These are phyloP conservation scores for Auriscalpium orientale DNA, from an alignment of 768 basidiomycete genomes.

Conservation along the genomic window DNA sequence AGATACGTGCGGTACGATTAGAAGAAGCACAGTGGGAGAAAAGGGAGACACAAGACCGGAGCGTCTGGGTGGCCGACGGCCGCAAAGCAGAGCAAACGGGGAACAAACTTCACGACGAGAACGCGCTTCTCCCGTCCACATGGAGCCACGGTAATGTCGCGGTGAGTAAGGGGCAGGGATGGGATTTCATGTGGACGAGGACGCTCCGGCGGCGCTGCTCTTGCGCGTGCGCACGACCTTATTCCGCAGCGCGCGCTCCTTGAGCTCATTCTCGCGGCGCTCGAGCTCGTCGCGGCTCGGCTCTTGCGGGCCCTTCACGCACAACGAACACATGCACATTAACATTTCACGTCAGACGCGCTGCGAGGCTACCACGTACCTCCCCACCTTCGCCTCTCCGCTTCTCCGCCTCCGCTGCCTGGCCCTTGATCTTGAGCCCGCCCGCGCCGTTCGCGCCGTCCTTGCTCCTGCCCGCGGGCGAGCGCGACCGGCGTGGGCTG, in stretches of 20 bases:
- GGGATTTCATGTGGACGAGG: no score
- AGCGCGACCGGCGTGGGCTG: constrained; percentile 5
- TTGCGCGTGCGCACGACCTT: constrained; percentile 74
- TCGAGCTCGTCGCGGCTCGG: constrained; percentile 40
- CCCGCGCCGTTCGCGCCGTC: constrained; percentile 26
- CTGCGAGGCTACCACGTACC: constrained; percentile 10
- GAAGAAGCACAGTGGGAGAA: no score
- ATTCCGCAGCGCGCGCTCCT: constrained; percentile 74
- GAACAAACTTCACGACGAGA: no score
- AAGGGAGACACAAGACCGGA: no score
- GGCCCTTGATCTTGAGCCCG: constrained; percentile 73
- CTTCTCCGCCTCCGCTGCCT: constrained; percentile 43
- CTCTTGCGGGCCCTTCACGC: constrained; percentile 17
- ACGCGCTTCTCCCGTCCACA: no score
- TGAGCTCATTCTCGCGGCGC: constrained; percentile 69
- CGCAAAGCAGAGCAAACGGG: no score
- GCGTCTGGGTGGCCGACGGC: no score
- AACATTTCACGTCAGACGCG: not conserved
- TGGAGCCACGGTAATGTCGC: no score
- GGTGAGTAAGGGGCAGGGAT: no score
- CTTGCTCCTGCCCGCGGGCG: constrained; percentile 8
- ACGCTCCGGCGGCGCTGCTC: constrained; percentile 2
- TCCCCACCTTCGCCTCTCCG: constrained; percentile 48
- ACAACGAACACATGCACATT: not conserved
- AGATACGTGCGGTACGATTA: no score